Percentiles rank a stretch among this genome's conserved stretches.
phyloP scores from a whole-genome alignment of 257 asterid genomes.

The Solanum verrucosum region DNA sequence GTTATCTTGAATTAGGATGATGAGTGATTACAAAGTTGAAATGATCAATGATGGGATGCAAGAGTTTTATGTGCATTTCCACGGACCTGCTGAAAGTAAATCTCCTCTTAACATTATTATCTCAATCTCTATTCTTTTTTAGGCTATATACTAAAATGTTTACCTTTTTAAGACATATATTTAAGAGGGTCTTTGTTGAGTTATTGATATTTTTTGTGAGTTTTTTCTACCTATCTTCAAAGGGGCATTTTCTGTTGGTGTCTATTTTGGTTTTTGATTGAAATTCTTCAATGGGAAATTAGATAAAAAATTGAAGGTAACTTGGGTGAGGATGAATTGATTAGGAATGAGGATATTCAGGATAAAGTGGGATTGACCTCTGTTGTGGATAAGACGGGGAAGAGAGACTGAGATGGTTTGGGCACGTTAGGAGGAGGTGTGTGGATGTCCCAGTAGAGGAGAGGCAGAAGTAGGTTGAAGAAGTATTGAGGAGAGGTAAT shows the following conservation, averaged over 20 bases:
- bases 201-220: neutral
- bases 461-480: neutral
- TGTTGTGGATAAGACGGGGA: neutral
- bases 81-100: constrained; percentile 87
- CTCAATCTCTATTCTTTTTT: neutral
- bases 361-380: neutral
- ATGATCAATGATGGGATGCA: constrained; percentile 87
- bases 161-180: neutral
- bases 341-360: neutral
- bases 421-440: neutral
- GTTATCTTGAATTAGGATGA: constrained; percentile 59
- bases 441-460: neutral
- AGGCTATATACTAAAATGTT: neutral
- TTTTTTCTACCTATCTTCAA: neutral
- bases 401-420: neutral
- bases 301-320: neutral
- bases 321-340: neutral
- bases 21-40: constrained; percentile 98
- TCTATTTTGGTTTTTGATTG: neutral
- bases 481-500: neutral
- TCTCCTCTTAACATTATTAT: neutral
- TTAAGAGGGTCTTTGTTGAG: constrained; percentile 14
- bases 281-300: neutral
- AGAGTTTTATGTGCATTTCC: constrained; percentile 79
- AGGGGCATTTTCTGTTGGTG: neutral